phyloP scores from a whole-genome alignment of 768 basidiomycete species.

The Termitomyces sp. region DNA sequence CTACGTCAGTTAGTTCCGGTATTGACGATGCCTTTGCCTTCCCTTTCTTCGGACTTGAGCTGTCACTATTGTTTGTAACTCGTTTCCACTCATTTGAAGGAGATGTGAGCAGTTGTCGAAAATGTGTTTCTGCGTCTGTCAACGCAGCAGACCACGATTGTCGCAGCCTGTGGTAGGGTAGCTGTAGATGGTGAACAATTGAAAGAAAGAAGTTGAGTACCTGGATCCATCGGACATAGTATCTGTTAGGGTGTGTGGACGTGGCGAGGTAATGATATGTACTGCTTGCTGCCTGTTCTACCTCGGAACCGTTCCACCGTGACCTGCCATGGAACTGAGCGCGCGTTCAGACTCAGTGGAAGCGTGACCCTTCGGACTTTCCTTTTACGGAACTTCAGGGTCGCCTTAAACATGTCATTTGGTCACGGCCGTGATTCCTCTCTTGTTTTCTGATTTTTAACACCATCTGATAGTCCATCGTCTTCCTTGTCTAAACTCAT shows the following conservation, averaged over 20 bases:
- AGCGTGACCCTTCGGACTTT: conserved; percentile 1
- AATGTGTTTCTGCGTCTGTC: conserved; percentile 69
- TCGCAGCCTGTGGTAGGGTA: conserved; percentile 53
- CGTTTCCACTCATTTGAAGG: conserved; percentile 80
- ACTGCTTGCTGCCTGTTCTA: neutral
- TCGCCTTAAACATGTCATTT: neutral
- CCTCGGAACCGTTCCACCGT: conserved; percentile 6
- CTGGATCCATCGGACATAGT: conserved; percentile 60
- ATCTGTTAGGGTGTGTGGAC: neutral
- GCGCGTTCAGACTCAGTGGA: conserved; percentile 4
- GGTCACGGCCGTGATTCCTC: too few species aligned
- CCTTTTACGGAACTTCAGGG: conserved; percentile 4
- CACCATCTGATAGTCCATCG: too few species aligned
- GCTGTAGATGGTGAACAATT: neutral
- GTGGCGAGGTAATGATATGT: neutral
- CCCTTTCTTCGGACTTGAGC: conserved; percentile 50
- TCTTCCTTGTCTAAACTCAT: too few species aligned
- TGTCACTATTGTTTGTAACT: conserved; percentile 44
- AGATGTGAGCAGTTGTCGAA: conserved; percentile 74
- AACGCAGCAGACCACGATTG: conserved; percentile 82
- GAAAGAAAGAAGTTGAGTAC: conserved; percentile 26
- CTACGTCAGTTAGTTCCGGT: conserved; percentile 68
- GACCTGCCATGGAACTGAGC: neutral
- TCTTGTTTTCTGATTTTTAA: too few species aligned
- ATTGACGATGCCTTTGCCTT: conserved; percentile 48